These are phyloP conservation scores for Pyrus hybrid DNA, from an alignment of 331 rosid species.

Conservation along the genomic window DNA sequence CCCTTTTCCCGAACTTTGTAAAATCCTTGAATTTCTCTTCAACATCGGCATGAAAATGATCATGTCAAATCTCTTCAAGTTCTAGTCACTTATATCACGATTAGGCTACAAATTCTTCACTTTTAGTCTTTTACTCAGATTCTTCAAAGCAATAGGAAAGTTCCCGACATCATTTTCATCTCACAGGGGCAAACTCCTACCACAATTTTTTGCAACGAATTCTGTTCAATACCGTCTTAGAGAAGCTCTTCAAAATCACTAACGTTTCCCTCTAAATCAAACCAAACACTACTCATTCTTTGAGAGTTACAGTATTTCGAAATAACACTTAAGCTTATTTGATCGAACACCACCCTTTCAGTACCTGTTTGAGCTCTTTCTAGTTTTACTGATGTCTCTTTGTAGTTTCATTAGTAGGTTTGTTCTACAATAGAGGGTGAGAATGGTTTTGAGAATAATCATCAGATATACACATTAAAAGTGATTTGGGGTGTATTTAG, in stretches of 20 bases:
- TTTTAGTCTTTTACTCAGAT: slow-evolving; percentile 24
- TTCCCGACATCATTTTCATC: slow-evolving; percentile 21
- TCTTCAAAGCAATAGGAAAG: slow-evolving; percentile 25
- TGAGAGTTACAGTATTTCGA: slow-evolving; percentile 54
- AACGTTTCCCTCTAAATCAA: slow-evolving; percentile 49
- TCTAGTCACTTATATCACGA: slow-evolving; percentile 14
- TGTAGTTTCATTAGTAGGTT: not conserved
- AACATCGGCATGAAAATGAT: not conserved
- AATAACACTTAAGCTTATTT: slow-evolving; percentile 42
- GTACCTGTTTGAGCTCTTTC: slow-evolving; percentile 28
- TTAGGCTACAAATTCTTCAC: slow-evolving; percentile 39
- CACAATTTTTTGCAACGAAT: slow-evolving; percentile 47
- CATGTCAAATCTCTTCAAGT: not conserved
- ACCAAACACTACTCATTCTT: slow-evolving; percentile 63
- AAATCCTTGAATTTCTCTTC: not conserved
- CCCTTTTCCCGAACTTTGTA: not conserved
- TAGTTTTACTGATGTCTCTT: not conserved
- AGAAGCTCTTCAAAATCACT: slow-evolving; percentile 50
- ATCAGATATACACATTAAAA: too few relatives aligned
- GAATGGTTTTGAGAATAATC: too few relatives aligned
- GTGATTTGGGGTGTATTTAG: too few relatives aligned
- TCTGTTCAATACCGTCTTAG: slow-evolving; percentile 44
- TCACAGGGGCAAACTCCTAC: slow-evolving; percentile 76
- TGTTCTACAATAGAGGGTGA: too few relatives aligned
- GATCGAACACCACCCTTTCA: slow-evolving; percentile 50